Evolutionary conservation across 768 basidiomycete species (phyloP).

Genomic region (Russula griseocarnosa): DNA sequence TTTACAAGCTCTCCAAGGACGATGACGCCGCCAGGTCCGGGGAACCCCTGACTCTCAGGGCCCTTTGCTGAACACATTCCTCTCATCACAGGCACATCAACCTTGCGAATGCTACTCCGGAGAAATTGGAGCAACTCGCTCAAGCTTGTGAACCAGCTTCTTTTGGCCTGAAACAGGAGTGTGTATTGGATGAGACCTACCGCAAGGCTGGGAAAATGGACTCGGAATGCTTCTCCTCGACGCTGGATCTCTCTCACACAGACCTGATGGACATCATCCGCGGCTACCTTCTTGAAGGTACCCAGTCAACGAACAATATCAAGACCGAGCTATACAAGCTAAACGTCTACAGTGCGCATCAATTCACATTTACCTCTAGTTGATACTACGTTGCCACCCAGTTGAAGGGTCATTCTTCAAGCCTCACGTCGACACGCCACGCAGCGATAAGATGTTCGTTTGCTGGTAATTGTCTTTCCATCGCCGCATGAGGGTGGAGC

Average conservation of each 20-base stretch:
- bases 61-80: background rate
- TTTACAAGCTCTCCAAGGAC: background rate
- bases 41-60: slow-evolving; percentile 29
- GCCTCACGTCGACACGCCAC: slow-evolving; percentile 48
- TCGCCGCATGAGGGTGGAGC: slow-evolving; percentile 45
- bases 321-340: background rate
- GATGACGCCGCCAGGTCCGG: background rate
- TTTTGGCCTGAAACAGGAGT: background rate
- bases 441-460: slow-evolving; percentile 45
- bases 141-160: slow-evolving; percentile 1
- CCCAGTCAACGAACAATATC: background rate
- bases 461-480: slow-evolving; percentile 50
- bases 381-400: background rate
- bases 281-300: slow-evolving; percentile 6
- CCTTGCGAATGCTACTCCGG: background rate
- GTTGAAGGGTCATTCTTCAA: slow-evolving; percentile 43
- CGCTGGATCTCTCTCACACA: background rate
- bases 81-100: background rate
- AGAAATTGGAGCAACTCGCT: background rate
- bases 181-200: background rate
- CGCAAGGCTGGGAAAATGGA: slow-evolving; percentile 10
- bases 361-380: background rate
- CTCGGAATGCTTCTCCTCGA: background rate
- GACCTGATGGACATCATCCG: background rate
- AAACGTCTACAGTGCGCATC: background rate